A percentile compares a stretch with the other conserved stretches of the same genome.
These are phyloP conservation scores for Xylariaceae sp. DNA, from an alignment of 2,329 filamentous ascomycete genomes.

Conservation along the genomic window DNA sequence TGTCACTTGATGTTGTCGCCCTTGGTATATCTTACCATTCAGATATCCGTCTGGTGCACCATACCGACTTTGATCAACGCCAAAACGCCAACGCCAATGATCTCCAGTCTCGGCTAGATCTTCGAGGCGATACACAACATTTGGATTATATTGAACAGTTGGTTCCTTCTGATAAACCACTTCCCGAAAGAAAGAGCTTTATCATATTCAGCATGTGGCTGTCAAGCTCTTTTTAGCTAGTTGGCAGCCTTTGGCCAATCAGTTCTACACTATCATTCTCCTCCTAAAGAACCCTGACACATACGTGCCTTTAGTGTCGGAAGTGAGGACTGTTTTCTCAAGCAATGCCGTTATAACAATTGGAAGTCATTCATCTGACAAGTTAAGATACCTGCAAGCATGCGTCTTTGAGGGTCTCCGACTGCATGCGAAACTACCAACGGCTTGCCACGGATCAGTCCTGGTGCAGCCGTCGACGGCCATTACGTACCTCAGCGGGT, in stretches of 20 bases:
- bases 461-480: conserved; percentile 23
- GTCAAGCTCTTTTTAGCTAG: conserved; percentile 18
- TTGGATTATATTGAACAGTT: conserved; percentile 25
- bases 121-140: conserved; percentile 18
- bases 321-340: conserved; percentile 19
- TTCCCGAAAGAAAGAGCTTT: conserved; percentile 14
- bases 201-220: conserved; percentile 17
- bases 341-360: conserved; percentile 19
- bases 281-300: conserved; percentile 10
- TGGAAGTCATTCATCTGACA: conserved; percentile 6
- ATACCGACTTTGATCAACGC: conserved; percentile 5
- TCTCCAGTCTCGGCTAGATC: conserved; percentile 17
- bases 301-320: conserved; percentile 5
- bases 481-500: conserved; percentile 18
- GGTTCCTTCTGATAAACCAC: conserved; percentile 12
- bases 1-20: conserved; percentile 10
- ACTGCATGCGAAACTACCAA: conserved; percentile 10
- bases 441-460: conserved; percentile 21
- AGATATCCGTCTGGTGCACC: conserved; percentile 5
- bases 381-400: conserved; percentile 22
- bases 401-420: conserved; percentile 19
- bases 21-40: conserved; percentile 14
- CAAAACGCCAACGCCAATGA: conserved; percentile 17
- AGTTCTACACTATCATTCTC: conserved; percentile 15
- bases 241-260: conserved; percentile 21